A percentile compares a stretch with the other conserved stretches of the same genome.
Conservation (phyloP, 1,139 yeast genomes). For the Sugiyamaella xylanicola region DNA sequence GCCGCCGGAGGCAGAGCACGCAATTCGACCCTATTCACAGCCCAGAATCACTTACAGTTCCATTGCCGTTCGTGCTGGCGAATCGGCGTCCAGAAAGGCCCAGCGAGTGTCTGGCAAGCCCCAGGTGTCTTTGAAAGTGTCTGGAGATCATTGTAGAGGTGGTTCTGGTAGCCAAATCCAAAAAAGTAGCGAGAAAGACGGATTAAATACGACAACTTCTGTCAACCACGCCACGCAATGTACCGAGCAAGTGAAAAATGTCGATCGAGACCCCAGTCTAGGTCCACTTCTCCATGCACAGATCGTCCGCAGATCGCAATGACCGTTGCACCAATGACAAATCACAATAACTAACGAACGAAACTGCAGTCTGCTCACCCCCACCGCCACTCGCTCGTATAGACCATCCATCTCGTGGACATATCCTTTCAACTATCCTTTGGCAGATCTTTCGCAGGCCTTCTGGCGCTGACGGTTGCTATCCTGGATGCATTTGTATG, state of each 20-base stretch:
- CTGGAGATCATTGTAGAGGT: neutral
- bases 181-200: too few relatives aligned
- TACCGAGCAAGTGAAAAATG: neutral
- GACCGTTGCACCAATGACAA: too few relatives aligned
- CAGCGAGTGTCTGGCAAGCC: neutral
- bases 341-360: too few relatives aligned
- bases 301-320: too few relatives aligned
- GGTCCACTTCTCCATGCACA: neutral
- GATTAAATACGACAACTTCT: too few relatives aligned
- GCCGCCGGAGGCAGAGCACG: neutral
- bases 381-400: neutral
- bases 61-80: slow-evolving; percentile 7
- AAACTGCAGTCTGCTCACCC: neutral
- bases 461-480: too few relatives aligned
- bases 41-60: slow-evolving; percentile 7
- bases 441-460: too few relatives aligned
- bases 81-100: slow-evolving; percentile 5
- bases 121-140: neutral
- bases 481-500: too few relatives aligned
- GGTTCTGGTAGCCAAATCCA: too few relatives aligned
- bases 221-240: neutral
- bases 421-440: too few relatives aligned
- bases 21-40: too few relatives aligned
- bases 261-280: neutral
- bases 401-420: too few relatives aligned